Base-by-base conservation (phyloP, 495 filamentous ascomycete species). In the Podospora bellae-mahoneyi region DNA sequence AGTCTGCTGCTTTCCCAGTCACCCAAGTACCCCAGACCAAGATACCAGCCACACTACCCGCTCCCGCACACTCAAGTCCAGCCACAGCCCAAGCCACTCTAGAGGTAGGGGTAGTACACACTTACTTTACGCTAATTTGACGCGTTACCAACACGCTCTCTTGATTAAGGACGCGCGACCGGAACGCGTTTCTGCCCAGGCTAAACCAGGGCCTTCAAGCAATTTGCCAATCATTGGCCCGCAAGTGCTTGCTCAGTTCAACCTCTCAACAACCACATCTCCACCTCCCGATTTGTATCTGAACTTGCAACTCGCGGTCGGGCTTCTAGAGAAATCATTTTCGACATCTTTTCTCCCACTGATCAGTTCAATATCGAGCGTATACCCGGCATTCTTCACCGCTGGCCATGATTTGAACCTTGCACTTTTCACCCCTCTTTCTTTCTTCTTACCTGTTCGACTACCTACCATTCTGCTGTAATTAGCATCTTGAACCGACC, bases 71-170 rank as follows among this genome's bases (percentile, higher is more conserved):
- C 7, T 6, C 6, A 30, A 3, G 39, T 3, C 39, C 7, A 5
- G 39, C 59, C 16, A 27, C 59, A 61, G 5, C 4, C 7, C 26
- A 61, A 61, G 55, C 55, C 55, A 58, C 60, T 32, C 30, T 32
- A 62, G 32, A 3, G 61, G 61, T 63, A 5, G 15, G 5, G 34
- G 48, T 20, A 54, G 18, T 23, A 28, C 4, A 20, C 23, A 23
- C 23, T 23, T 23, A 23, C 1, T 1, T 32, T 32, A 32, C 30
- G 30, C 23, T 20, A 59, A 59, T 53, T 58, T 53, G 57, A 39
- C 30, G 59, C 39, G 61, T 26, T 48, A 30, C 15, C 32, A n/a
- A 23, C 65, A 63, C 65, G 61, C 61, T 62, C 30, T 61, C 32
- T 61, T 16, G 23, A 63, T 34, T 39, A 62, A 62, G 60, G 60